A percentile compares a stretch with the other conserved stretches of the same genome.
Conservation (phyloP, 805 yeast genomes). For the Hagleromyces aurorensis region DNA sequence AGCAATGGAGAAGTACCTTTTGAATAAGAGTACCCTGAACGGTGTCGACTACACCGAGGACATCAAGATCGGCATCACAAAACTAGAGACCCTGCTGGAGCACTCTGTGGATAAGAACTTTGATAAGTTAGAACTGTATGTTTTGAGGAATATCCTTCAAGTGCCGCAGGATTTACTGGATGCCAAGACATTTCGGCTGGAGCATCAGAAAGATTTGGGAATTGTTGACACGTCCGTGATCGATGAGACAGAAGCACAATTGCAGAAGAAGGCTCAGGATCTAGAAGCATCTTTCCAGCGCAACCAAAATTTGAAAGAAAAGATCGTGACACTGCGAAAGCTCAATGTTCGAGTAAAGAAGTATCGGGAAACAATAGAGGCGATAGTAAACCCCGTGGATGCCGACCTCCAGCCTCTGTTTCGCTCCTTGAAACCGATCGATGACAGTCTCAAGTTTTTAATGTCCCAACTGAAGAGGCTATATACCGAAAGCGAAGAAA, state of each 20-base stretch:
- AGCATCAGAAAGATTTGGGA: conserved; percentile 56
- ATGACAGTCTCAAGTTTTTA: conserved; percentile 23
- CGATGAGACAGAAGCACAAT: conserved; percentile 7
- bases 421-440: conserved; percentile 22
- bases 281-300: conserved; percentile 16
- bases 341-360: conserved; percentile 19
- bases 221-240: conserved; percentile 10
- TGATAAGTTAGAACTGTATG: conserved; percentile 79
- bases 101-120: conserved; percentile 71
- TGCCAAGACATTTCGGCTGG: conserved; percentile 58
- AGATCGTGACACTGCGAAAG: conserved; percentile 11
- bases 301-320: conserved; percentile 15
- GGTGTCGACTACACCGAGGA: conserved; percentile 37
- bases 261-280: conserved; percentile 16
- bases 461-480: conserved; percentile 20
- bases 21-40: conserved; percentile 17
- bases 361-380: conserved; percentile 13
- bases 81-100: conserved; percentile 68
- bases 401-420: conserved; percentile 11
- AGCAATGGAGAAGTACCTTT: conserved; percentile 63
- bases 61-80: conserved; percentile 70
- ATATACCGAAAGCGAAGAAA: conserved; percentile 22
- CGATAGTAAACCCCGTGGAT: conserved; percentile 5
- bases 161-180: conserved; percentile 59
- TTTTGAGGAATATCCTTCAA: conserved; percentile 64